Base-by-base conservation (phyloP, 495 filamentous ascomycete genomes). In the Corynascus novoguineensis region DNA sequence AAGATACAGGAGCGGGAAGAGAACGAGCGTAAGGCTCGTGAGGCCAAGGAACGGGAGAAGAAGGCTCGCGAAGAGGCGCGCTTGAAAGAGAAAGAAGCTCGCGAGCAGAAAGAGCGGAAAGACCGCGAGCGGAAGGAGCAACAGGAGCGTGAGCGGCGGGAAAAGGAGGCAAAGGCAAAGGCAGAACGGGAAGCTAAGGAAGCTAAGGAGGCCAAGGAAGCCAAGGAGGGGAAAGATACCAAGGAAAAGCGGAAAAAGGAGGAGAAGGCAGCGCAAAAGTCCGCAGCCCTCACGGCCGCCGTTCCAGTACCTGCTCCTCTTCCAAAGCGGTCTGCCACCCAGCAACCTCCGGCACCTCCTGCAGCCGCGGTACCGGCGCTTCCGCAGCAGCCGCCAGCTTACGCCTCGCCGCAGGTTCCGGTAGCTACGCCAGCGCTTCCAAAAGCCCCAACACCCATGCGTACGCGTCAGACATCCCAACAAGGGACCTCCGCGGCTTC, bases 1-100 rank as follows among this genome's bases (percentile, higher is more conserved):
- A 84, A 87, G 41, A 73, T 86, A 28, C 86, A 87, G 53, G 92
- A 97, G 66, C 86, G 89, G 60, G 83, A 89, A 54, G 90, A 96
- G 24, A 84, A 89, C 58, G 90, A 95, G 58, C 83, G 85, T n/a
- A 90, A 92, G 66, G 76, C 76, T 31, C 83, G 79, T 46, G 90
- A 89, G 61, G 83, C 79, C 40, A 88, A 85, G 55, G 93, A 98
- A 63, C 86, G 89, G 10, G 90, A 95, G 71, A 90, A 87, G 63
- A 95, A 89, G 71, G 87, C 86, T 27, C 80, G 78, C 31, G 85
- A 87, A 58, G 85, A 88, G 50, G 77, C 81, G 27, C 70, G 75
- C 24, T 63, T 69, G 28, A 77, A 75, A 60, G 86, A 88, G 67
- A 89, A 96, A 55, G 92, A 96, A 53, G 75, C 77, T 6, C 80